A percentile compares a stretch with the other conserved stretches of the same genome.
phyloP scores from a whole-genome alignment of 2,329 filamentous ascomycete genomes.

The Ilyonectria robusta region DNA sequence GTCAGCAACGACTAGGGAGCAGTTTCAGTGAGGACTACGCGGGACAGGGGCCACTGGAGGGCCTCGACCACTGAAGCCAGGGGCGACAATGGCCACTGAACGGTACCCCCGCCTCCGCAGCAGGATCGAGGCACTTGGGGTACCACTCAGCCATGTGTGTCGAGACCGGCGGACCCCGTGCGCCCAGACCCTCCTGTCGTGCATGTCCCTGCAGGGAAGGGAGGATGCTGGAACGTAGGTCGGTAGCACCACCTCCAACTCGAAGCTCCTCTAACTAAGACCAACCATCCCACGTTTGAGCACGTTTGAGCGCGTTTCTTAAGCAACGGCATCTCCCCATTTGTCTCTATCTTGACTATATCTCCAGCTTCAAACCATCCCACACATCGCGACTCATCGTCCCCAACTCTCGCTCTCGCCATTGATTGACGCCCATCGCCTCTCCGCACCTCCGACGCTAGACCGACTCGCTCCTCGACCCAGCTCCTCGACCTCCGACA shows the following conservation, averaged over 20 bases:
- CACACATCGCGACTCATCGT: background rate
- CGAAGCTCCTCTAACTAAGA: constrained; percentile 17
- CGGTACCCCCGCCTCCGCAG: background rate
- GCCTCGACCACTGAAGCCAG: background rate
- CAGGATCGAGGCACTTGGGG: background rate
- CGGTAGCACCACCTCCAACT: constrained; percentile 4
- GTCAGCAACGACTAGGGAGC: background rate
- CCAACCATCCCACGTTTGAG: constrained; percentile 45
- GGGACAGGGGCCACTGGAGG: background rate
- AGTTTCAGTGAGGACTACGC: background rate
- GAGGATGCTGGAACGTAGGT: background rate
- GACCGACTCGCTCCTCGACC: background rate
- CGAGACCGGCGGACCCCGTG: background rate
- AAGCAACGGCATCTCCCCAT: constrained; percentile 12
- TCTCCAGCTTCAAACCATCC: background rate
- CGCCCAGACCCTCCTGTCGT: background rate
- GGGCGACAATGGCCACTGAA: background rate
- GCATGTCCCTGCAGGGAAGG: background rate
- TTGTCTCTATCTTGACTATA: background rate
- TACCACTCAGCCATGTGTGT: background rate
- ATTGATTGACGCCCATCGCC: background rate
- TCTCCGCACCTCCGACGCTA: background rate
- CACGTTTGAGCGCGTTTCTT: constrained; percentile 59
- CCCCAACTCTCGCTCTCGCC: background rate
- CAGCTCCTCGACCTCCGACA: background rate